Base-by-base conservation (phyloP, 2,329 filamentous ascomycete genomes). In the Ophiostoma populinum region DNA sequence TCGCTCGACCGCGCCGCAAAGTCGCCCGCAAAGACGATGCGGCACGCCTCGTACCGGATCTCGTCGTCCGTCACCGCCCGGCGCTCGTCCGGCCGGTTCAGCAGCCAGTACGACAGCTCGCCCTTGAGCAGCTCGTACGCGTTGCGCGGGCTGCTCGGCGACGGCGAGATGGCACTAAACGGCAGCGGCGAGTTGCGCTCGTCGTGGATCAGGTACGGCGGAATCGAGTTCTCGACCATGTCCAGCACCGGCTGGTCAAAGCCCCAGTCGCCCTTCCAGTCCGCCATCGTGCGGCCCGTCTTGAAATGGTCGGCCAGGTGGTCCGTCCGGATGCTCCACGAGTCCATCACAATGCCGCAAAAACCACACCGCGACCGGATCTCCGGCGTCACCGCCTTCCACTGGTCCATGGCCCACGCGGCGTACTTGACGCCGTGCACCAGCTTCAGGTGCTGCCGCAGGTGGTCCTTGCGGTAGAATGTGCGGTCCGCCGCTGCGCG, bases 181-280 rank as follows among this genome's bases (percentile, higher is more conserved):
- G 70, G 70, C 29, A 65, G 50, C 8, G 68, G 65, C 11, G 62
- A 64, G 25, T 65, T 66, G 49, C 70, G 61, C 48, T 75, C 70
- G 52, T 71, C 57, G 50, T 75, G 67, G 57, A 75, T 75, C 37
- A 75, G 59, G 57, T 75, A 75, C 33, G 71, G 70, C 36, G 71
- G 72, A 39, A 77, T 73, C 31, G 70, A 70, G 47, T 75, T 75
- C 51, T 76, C 71, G 46, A 76, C 65, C 58, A 75, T 65, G 42
- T 70, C 61, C 44, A 73, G 56, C 27, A 76, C 63, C 24, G 67
- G 63, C 19, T 57, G 55, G 37, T 75, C 71, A 42, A 77, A 75
- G 59, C 72, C 72, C 70, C 71, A 75, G 52, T 73, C 71, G 56
- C 72, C 72, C 59, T 74, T 72, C 72, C 72, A 77, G 51, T 75